Evolutionary conservation across 2,329 filamentous ascomycete species (phyloP), one percentile per base, ranked within the genome.

Genomic region (Fusarium sp.): DNA sequence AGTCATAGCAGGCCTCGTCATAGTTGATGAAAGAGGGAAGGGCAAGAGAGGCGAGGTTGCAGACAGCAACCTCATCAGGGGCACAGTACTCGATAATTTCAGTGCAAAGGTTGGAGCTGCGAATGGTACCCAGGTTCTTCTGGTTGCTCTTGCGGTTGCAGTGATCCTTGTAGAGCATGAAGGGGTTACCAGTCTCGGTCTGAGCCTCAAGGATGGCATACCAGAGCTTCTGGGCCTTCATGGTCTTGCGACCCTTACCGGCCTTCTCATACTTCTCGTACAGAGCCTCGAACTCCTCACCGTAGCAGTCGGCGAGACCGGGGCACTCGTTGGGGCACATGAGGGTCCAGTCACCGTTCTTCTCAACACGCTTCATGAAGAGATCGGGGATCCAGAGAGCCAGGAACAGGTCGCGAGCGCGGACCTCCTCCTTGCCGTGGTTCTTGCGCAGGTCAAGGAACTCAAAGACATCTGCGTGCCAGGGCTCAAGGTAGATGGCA

Each of bases 121-220:
- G 95, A 79, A 99, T 99, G 72, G 95, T 98, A 76, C 96, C 96
- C 35, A 99, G 89, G 86, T 99, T 99, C 93, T 99, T 98, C 88
- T 99, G 96, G 90, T 99, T 99, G 89, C 95, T 98, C 93, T 99
- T 99, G 84, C 92, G 92, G 91, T 99, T 99, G 91, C 93, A 96
- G 80, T 92, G 90, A 85, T 99, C 96, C 89, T 99, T 99, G 92
- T 99, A 99, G 70, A 98, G 92, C 94, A 99, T 99, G 87, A 98
- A 99, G 58, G 96, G 96, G 85, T 97, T 98, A 78, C 96, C 96
- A 54, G 96, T 99, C 91, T 99, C 96, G 37, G 96, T 98, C 87
- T 99, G 96, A 59, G 96, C 94, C 87, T 99, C 96, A 57, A 99
- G 90, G 76, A 99, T 98, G 76, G 96, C 95, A 83, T 98, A 98